Conservation (phyloP, 2,329 filamentous ascomycete species). For the Helotiales sp. region DNA sequence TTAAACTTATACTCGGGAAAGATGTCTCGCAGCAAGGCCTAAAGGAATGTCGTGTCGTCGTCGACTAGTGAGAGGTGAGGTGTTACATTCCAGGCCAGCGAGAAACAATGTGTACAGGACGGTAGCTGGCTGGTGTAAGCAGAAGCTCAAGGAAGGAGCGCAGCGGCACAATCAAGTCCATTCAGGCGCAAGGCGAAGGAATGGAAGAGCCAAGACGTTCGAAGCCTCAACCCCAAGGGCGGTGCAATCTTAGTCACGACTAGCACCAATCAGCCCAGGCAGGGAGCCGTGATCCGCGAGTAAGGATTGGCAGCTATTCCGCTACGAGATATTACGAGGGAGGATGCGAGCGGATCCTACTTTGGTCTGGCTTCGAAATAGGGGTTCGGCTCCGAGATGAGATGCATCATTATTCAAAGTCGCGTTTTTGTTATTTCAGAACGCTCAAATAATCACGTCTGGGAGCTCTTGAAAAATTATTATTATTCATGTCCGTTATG, state of each 20-base stretch:
- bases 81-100: conserved; percentile 6
- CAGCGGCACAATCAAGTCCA: not conserved
- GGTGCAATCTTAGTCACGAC: not conserved
- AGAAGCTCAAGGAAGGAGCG: too few relatives aligned
- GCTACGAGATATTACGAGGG: not conserved
- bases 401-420: too few relatives aligned
- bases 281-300: not conserved
- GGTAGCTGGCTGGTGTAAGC: not conserved
- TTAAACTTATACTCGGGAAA: not conserved
- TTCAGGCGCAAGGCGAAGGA: not conserved
- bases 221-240: not conserved
- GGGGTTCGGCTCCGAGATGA: not conserved
- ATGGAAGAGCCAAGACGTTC: not conserved
- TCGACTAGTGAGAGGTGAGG: not conserved
- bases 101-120: conserved; percentile 2
- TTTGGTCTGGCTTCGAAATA: not conserved
- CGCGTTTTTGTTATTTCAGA: too few relatives aligned
- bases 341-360: not conserved
- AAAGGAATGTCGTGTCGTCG: conserved; percentile 7
- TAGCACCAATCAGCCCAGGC: not conserved
- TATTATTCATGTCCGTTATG: not conserved
- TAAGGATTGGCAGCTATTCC: not conserved
- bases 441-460: too few relatives aligned
- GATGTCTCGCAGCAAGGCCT: not conserved
- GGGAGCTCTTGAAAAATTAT: too few relatives aligned